Base-by-base conservation (phyloP, 805 yeast species). In the Schwanniomyces vanrijiae region DNA sequence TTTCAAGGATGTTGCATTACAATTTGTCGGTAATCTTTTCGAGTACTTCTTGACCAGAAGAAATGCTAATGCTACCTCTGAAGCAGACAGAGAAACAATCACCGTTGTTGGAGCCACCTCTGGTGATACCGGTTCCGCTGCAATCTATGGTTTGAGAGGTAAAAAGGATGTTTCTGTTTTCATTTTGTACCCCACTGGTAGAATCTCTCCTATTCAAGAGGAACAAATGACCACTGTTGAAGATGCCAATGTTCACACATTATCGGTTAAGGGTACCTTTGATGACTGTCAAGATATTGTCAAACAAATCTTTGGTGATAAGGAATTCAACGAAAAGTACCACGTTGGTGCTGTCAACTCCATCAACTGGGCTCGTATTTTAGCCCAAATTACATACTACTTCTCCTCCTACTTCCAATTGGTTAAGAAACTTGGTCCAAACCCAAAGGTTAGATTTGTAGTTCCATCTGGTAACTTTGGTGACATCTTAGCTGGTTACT, bases 401-500 rank as follows among this genome's bases (percentile, higher is more conserved):
- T 94, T 91, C 78, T 83, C 88, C 68, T 82, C 98, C 4, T 94
- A 84, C 76, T 91, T 94, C 81, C 84, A 83, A 64, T 71, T 88
- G 46, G 55, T 68, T 47, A 81, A 78, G 54, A 55, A 65, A 40
- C 64, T 61, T 44, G 51, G 51, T 39, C 20, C 37, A 13, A 37
- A 48, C 3, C 42, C 55, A 39, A 80, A 80, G 56, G 82, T 88
- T 47, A 86, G 88, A 56, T 94, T 81, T 64, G 96, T 94, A 39
- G 99, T 94, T 40, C 99, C 99, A 56, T 87, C 96, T 48, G 99
- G 99, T 64, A 94, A 94, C 78, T 94, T 94, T 68, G 99, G 99
- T 66, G 99, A 94, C 66, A 91, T 94, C 50, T 81, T 94, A 48
- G 99, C 99, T 24, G 99, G 99, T 50, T 94, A 84, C 69, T 94